These are phyloP conservation scores for Pichia terricola DNA, from an alignment of 1,139 yeast genomes.

Conservation along the genomic window DNA sequence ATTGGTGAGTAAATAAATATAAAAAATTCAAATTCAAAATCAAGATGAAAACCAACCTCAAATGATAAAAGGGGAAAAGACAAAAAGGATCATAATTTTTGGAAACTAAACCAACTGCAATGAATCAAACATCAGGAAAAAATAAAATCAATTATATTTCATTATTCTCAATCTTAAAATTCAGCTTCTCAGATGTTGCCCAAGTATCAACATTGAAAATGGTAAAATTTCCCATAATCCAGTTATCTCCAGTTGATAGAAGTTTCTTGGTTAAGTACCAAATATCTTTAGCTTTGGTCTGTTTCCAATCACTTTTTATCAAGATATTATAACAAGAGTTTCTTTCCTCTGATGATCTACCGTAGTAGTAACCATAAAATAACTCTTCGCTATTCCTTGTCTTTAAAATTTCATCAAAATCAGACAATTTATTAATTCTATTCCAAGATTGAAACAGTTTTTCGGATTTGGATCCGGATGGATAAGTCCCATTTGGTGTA, in stretches of 20 bases:
- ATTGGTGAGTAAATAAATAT: no score
- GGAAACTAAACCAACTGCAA: no score
- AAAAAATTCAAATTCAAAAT: no score
- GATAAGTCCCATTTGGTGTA: constrained; percentile 20
- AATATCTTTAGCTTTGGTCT: constrained; percentile 21
- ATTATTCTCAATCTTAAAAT: constrained; percentile 18
- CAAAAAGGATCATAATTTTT: no score
- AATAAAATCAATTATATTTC: no score
- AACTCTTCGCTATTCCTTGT: constrained; percentile 35
- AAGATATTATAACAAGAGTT: constrained; percentile 25
- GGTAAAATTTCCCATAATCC: constrained; percentile 32
- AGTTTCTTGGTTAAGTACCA: constrained; percentile 33
- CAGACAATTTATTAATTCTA: constrained; percentile 32
- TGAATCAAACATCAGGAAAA: background rate
- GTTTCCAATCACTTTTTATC: constrained; percentile 27
- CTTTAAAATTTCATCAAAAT: constrained; percentile 26
- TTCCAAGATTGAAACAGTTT: constrained; percentile 36
- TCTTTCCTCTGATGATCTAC: constrained; percentile 42
- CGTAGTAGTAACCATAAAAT: constrained; percentile 54
- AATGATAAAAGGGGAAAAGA: no score
- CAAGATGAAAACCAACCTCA: no score
- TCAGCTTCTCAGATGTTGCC: constrained; percentile 24
- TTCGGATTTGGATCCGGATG: constrained; percentile 26
- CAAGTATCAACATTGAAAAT: constrained; percentile 34
- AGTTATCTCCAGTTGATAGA: constrained; percentile 27